Conservation (phyloP, 78 protist genomes). For the Planoprotostelium fungivorum region DNA sequence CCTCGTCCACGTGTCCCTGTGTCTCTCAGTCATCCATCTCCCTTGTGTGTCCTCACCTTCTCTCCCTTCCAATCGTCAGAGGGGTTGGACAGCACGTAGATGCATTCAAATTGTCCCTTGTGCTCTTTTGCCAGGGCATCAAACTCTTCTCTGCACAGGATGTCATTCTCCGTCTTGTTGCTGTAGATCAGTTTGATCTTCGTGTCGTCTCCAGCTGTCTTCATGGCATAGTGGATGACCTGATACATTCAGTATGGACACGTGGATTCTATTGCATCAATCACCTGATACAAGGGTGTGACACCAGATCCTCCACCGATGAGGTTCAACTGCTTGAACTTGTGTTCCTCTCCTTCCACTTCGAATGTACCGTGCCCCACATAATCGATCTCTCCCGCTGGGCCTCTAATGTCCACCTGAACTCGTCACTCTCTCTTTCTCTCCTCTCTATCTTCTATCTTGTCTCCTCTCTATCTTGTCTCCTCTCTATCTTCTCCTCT, state of each 20-base stretch:
- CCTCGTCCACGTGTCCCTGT: neutral
- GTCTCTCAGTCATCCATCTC: too few species aligned
- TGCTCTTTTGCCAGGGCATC: constrained; percentile 15
- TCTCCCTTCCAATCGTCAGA: neutral
- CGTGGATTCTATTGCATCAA: too few species aligned
- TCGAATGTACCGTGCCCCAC: neutral
- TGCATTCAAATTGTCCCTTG: neutral
- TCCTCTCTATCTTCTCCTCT: too few species aligned
- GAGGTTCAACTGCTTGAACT: constrained; percentile 53
- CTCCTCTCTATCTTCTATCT: too few species aligned
- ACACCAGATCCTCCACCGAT: constrained; percentile 86
- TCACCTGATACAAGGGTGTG: constrained; percentile 47
- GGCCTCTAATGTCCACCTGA: constrained; percentile 53
- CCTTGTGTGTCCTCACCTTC: too few species aligned
- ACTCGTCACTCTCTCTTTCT: too few species aligned
- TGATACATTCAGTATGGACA: too few species aligned
- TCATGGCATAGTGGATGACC: constrained; percentile 49
- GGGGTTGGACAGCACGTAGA: neutral
- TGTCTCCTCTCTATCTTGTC: too few species aligned
- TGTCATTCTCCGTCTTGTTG: constrained; percentile 60
- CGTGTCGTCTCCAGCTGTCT: constrained; percentile 51
- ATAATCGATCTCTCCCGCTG: constrained; percentile 51
- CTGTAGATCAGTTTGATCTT: constrained; percentile 54
- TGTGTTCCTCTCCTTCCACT: neutral
- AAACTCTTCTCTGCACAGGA: constrained; percentile 46